Base-by-base conservation (phyloP, 1,284 basidiomycete genomes). In the Apiotrichum gracile region DNA sequence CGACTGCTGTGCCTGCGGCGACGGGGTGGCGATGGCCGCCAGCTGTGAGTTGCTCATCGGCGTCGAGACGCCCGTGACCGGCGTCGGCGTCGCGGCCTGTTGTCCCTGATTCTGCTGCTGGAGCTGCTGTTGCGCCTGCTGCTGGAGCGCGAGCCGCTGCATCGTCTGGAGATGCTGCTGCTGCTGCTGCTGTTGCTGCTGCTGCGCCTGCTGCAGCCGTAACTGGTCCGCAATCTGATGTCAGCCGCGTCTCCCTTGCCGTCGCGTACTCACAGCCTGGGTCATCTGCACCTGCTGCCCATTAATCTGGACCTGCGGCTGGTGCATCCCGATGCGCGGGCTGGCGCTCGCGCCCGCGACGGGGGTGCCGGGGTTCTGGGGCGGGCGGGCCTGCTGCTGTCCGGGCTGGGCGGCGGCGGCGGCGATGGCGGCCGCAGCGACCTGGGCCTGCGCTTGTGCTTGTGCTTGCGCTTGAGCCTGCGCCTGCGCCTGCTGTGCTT, bases 121-220 rank as follows among this genome's bases (percentile, higher is more conserved):
- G 17, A 41, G 51, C 24, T 51, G 55, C 13, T 54, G 53, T 22
- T 58, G 55, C 46, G 43, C 48, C 31, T 37, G 43, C 35, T 41
- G 60, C 41, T 38, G 37, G 27, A 26, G 53, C 19, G 44, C 54
- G n/a, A 51, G 55, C 10, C 31, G 31, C 31, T 31, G 31, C 42
- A 47, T 45, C 47, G 44, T 58, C 27, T 54, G 51, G 41, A 60
- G 52, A 41, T 57, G 56, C 29, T 52, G 55, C 35, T 56, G 52
- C 39, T 62, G 56, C 25, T 50, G 52, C 34, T 54, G 56, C 22
- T 49, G 33, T 34, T 56, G 49, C 14, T 44, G 50, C 26, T 49
- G 47, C 39, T 49, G 47, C 9, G 31, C 27, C 22, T 54, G 52
- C 42, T 54, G 51, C 6, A 53, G 47, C 1, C 51, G 46, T 6